Evolutionary conservation across 768 basidiomycete species (phyloP), one percentile per base, ranked within the genome.

Genomic region (Cystofilobasidium bisporidii): DNA sequence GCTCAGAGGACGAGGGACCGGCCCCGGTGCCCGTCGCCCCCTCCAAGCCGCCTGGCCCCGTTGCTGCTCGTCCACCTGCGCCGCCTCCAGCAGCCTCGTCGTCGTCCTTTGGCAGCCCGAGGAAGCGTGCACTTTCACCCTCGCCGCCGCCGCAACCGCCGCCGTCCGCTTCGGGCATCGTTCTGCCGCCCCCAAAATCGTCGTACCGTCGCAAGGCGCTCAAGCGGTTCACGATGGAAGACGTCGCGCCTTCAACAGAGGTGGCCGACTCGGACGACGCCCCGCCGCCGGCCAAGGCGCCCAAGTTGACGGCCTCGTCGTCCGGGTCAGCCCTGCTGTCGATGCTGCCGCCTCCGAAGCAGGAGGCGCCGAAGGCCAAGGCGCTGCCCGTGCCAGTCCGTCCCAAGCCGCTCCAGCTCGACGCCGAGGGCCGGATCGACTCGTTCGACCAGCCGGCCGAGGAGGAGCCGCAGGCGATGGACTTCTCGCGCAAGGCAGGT

Each of bases 291-390:
- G 40, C 67, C 43, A 68, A 68, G 45, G 41, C 36, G 56, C 50
- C 67, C 28, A 63, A 50, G 53, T 26, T 30, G 15, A 45, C 41
- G 20, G 50, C 67, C 17, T 57, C 58, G 17, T 17, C 63, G 55
- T 58, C 57, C 26, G 59, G 60, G 0, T 68, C 67, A 24, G 67
- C 68, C 22, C 48, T 69, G 26, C 63, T 69, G n/a, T 69, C 68
- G 33, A 69, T 69, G 68, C 68, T 69, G 26, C 68, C 68, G 26
- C 45, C 68, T 1, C 68, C 68, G 26, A 69, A 69, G 43, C 62
- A 50, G 43, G 57, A 56, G 17, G 41, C 63, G 0, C 63, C 63
- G 3, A 59, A 69, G 32, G 38, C 43, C 1, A 69, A 69, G 58
- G 24, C 68, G 8, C 50, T 64, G 58, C 68, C 68, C 3, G 60